Base-by-base conservation (phyloP, 179 eudicot genomes). In the Corrigiola litoralis region DNA sequence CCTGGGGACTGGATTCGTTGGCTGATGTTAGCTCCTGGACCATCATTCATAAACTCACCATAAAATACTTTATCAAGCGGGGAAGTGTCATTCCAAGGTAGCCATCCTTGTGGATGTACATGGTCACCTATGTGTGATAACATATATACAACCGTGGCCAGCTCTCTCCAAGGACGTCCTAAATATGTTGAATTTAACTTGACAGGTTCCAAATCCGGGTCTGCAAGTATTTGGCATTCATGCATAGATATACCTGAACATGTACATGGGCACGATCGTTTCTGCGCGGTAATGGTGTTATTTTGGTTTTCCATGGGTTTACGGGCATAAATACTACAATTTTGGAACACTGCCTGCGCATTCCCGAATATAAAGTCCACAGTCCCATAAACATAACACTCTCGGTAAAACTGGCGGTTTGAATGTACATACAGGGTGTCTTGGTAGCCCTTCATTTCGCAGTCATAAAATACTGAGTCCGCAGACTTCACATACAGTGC, bases 301-400 rank as follows among this genome's bases (percentile, higher is more conserved):
- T 51, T 69, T 21, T 75, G 74, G 0, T 41, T n/a, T 7, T 36
- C 33, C 58, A 63, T 24, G 32, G 79, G 79, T 61, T 44, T 75
- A 13, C 69, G 60, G 7, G 79, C 70, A 14, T 40, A 63, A 3
- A 75, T 49, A 25, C 33, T 70, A 58, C 79, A 75, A 10, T 70
- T 65, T 33, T 75, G 79, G 47, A 75, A 69, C 12, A 75, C 70
- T 8, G 52, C 79, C 13, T 61, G 62, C 6, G 79, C 74, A 46
- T 69, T 65, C 1, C 79, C 79, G 16, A 69, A 69, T 18, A 75
- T 69, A 63, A 52, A 64, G 27, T 75, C 79, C 7, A 75, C 66
- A 0, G 79, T 69, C 0, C 79, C 79, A 25, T 74, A 74, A 17
- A 74, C 58, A 32, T 74, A 74, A 45, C 79, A 75, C 10, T 69